A percentile compares a stretch with the other conserved stretches of the same genome.
These are phyloP conservation scores for Magnaporthiopsis rhizophila DNA, from an alignment of 2,329 filamentous ascomycete genomes.

Conservation along the genomic window DNA sequence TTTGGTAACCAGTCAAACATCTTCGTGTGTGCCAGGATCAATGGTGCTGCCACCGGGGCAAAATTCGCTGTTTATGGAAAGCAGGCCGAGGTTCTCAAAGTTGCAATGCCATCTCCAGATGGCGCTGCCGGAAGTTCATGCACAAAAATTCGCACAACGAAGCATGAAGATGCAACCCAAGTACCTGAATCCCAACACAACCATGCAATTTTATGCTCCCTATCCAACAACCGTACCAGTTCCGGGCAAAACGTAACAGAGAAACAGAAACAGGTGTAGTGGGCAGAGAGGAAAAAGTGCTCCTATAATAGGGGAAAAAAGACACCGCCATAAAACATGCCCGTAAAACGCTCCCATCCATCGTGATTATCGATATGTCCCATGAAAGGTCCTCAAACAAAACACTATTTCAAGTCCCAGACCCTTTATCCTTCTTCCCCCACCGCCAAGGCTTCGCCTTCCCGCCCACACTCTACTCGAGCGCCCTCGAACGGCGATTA, in stretches of 20 bases:
- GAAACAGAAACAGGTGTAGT: not conserved
- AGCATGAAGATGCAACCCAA: no score
- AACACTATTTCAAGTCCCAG: not conserved
- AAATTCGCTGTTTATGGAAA: no score
- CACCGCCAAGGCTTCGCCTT: not conserved
- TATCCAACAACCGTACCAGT: not conserved
- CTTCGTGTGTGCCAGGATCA: no score
- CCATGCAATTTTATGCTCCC: not conserved
- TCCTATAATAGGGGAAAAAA: not conserved
- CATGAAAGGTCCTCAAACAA: no score
- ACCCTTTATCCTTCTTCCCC: not conserved
- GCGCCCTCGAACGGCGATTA: constrained; percentile 49
- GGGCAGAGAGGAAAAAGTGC: not conserved
- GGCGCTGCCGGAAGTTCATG: no score
- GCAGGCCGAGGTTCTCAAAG: no score
- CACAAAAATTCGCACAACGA: no score
- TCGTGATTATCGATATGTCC: not conserved
- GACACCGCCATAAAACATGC: not conserved
- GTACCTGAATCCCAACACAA: not conserved
- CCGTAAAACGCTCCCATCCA: not conserved
- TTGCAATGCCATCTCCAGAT: no score
- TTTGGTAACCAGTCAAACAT: not conserved
- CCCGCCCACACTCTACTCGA: constrained; percentile 21
- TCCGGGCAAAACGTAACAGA: not conserved
- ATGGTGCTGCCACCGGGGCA: no score